Evolutionary conservation across 305 asterid species (phyloP).

Genomic region (Andrographis paniculata): DNA sequence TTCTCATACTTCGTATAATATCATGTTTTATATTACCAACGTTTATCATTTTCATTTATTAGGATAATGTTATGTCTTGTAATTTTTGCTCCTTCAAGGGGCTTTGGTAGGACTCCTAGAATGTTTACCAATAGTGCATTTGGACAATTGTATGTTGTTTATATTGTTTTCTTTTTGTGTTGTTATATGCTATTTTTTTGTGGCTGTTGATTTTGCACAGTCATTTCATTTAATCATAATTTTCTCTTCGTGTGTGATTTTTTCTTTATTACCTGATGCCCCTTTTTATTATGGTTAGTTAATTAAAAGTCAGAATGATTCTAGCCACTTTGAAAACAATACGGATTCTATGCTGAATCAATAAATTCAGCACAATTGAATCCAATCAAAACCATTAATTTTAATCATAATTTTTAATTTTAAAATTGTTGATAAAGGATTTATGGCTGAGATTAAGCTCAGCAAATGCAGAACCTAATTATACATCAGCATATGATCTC

Average conservation of each 20-base stretch:
- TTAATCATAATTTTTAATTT: no score
- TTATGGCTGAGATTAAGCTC: no score
- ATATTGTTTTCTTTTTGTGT: slow-evolving; percentile 15
- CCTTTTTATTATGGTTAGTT: slow-evolving; percentile 3
- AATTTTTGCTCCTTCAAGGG: slow-evolving; percentile 42
- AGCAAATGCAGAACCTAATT: no score
- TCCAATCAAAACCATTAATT: no score
- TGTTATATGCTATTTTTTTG: slow-evolving; percentile 2
- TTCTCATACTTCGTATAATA: no score
- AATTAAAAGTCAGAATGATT: not conserved
- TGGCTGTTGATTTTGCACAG: not conserved
- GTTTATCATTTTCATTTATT: not conserved
- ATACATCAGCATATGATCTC: no score
- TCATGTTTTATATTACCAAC: no score
- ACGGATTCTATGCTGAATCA: no score
- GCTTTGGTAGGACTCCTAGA: slow-evolving; percentile 53
- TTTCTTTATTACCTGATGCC: slow-evolving; percentile 1
- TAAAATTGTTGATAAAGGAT: no score
- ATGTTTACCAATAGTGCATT: slow-evolving; percentile 46
- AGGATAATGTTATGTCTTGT: not conserved
- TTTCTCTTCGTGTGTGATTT: slow-evolving; percentile 3
- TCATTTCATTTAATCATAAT: slow-evolving; percentile 3
- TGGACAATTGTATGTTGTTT: slow-evolving; percentile 55
- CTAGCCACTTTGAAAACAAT: no score
- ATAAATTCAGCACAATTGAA: no score